Conservation (phyloP, 768 basidiomycete genomes). For the Daedaleopsis nitida region DNA sequence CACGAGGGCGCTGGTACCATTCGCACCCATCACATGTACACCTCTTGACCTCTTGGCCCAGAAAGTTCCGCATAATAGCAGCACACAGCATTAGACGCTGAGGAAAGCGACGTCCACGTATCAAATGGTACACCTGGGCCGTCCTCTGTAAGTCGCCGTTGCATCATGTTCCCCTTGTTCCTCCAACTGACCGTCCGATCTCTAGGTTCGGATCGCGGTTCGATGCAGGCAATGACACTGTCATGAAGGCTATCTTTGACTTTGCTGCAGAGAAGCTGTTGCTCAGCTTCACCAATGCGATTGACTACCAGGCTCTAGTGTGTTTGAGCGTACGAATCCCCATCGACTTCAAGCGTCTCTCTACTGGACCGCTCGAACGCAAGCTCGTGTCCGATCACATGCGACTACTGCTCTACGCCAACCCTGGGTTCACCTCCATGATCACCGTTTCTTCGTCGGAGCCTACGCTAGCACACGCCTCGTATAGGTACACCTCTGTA, state of each 20-base stretch:
- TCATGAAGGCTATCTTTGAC: constrained; percentile 9
- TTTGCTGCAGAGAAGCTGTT: constrained; percentile 14
- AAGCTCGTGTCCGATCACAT: constrained; percentile 36
- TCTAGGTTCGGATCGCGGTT: constrained; percentile 5
- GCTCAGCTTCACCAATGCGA: neutral
- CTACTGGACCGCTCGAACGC: constrained; percentile 17
- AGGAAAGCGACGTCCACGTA: constrained; percentile 19
- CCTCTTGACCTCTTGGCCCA: constrained; percentile 30
- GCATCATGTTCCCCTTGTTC: neutral
- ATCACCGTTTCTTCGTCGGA: constrained; percentile 31
- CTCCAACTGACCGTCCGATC: neutral
- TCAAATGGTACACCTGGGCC: constrained; percentile 27
- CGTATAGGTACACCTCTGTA: constrained; percentile 18
- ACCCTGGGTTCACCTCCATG: constrained; percentile 19
- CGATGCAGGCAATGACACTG: neutral
- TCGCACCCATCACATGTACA: constrained; percentile 23
- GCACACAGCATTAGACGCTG: constrained; percentile 8
- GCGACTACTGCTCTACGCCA: constrained; percentile 30
- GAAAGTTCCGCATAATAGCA: too few species aligned
- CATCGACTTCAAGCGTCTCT: constrained; percentile 28
- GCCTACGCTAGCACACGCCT: constrained; percentile 33
- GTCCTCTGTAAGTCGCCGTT: constrained; percentile 24
- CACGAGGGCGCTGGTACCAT: constrained; percentile 9
- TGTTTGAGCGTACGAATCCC: constrained; percentile 27
- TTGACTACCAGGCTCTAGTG: neutral